Evolutionary conservation across 345 rosid species (phyloP), one percentile per base, ranked within the genome.

Genomic region (Populus simonii): DNA sequence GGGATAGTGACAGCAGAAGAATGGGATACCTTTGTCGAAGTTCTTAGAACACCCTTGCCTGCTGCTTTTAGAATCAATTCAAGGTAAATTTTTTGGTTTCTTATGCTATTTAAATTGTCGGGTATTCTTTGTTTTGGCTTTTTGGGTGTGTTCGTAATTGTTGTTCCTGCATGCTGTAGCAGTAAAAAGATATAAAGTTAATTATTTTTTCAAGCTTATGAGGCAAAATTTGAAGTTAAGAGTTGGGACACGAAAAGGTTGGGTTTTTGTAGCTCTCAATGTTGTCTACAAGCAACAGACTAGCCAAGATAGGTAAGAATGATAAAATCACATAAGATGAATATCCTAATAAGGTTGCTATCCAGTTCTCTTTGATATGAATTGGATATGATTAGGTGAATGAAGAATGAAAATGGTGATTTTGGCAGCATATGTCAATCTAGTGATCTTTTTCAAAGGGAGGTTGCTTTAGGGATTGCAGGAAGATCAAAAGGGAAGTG

Each of bases 41-140:
- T 84, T 81, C 97, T 96, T 74, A 90, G 93, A 7, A 92, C 88
- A 35, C 97, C 99, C 2, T 85, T 96, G 86, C 98, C 98, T n/a
- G 89, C 98, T 74, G 97, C 98, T 78, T 96, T 96, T 87, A 85
- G 99, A 81, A 94, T 96, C 69, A 92, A 96, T 77, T 90, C 98
- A 35, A 91, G 93, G 99, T 91, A 63, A 16, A 13, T 7, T 49
- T 8, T 27, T 12, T 51, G 66, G 20, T 67, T 36, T 35, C 4
- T 16, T 25, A 18, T 29, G 1, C 9, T 20, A 15, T 27, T 38
- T 25, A 3, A 36, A 51, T 66, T 18, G 6, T 22, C n/a, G 8
- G 9, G 3, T 8, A 11, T 45, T 12, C 10, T 75, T 76, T 68
- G 6, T 20, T 53, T 65, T 13, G 53, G 51, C 8, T 16, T n/a